Percentiles rank a stretch among this genome's conserved stretches.
Evolutionary conservation across 2,329 filamentous ascomycete genomes (phyloP).

Genomic region (Magnaporthiopsis poae): DNA sequence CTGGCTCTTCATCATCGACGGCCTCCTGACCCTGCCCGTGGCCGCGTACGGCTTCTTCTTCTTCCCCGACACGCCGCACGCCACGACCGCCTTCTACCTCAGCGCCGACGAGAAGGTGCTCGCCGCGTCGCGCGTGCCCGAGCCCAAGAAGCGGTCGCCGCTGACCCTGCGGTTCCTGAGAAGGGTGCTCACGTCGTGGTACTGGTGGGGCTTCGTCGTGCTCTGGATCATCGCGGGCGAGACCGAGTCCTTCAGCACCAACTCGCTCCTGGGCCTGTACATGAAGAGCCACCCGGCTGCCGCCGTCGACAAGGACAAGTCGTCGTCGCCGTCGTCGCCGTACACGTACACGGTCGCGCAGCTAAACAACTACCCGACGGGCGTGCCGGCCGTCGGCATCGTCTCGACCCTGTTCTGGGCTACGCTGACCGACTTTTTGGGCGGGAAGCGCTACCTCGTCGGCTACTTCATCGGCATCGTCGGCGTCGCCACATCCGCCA

Average conservation of each 20-base stretch:
- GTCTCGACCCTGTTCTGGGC: constrained; percentile 59
- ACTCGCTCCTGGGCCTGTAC: constrained; percentile 45
- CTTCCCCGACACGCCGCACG: constrained; percentile 44
- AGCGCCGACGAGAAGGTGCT: constrained; percentile 25
- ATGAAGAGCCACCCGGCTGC: constrained; percentile 36
- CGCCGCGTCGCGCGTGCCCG: constrained; percentile 29
- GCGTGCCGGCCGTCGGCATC: constrained; percentile 47
- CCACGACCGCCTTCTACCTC: constrained; percentile 39
- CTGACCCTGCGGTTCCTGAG: constrained; percentile 41
- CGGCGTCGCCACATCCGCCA: constrained; percentile 49
- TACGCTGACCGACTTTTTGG: constrained; percentile 54
- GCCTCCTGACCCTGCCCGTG: constrained; percentile 46
- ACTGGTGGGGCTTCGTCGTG: constrained; percentile 56
- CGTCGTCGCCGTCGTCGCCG: no score
- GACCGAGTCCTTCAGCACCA: constrained; percentile 60
- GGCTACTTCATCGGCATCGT: constrained; percentile 59
- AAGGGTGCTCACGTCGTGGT: constrained; percentile 48
- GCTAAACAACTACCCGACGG: constrained; percentile 48
- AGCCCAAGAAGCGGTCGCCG: constrained; percentile 29
- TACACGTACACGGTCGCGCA: constrained; percentile 33
- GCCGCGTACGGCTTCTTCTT: constrained; percentile 43
- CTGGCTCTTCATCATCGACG: constrained; percentile 43
- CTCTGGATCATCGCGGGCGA: constrained; percentile 64
- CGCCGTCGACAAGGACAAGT: constrained; percentile 9
- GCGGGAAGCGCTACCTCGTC: constrained; percentile 55